Percentiles rank a stretch among this genome's conserved stretches.
Conservation (phyloP, 2,329 filamentous ascomycete species). For the Alternaria gaisen region DNA sequence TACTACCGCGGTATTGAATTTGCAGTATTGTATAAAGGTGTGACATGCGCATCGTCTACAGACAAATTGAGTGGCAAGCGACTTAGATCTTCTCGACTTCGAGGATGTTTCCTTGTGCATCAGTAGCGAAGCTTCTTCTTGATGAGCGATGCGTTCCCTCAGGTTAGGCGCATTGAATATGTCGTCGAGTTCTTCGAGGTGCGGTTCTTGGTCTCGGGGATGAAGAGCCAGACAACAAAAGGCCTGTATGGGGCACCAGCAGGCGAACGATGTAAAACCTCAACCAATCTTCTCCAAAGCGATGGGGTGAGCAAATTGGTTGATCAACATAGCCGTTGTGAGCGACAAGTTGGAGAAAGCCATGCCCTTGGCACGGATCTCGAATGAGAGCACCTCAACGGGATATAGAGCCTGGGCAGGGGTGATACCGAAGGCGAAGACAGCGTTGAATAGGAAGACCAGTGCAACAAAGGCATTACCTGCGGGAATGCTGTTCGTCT, state of each 20-base stretch:
- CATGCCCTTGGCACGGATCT: slow-evolving; percentile 48
- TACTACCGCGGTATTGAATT: not conserved
- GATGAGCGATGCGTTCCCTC: slow-evolving; percentile 31
- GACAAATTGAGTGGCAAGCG: not conserved
- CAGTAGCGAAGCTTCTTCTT: slow-evolving; percentile 38
- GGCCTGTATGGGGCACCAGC: slow-evolving; percentile 32
- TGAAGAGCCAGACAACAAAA: slow-evolving; percentile 31
- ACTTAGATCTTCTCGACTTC: slow-evolving; percentile 36
- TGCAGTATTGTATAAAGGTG: not conserved
- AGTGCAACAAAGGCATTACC: slow-evolving; percentile 43
- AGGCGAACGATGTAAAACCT: slow-evolving; percentile 36
- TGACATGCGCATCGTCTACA: not conserved
- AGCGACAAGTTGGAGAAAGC: slow-evolving; percentile 34
- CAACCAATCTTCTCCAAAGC: slow-evolving; percentile 34
- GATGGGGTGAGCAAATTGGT: slow-evolving; percentile 44
- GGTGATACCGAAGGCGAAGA: slow-evolving; percentile 47
- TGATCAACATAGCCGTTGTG: slow-evolving; percentile 35
- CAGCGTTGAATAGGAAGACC: slow-evolving; percentile 47
- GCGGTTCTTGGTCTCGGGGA: slow-evolving; percentile 40
- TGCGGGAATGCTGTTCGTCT: slow-evolving; percentile 21
- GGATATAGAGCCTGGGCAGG: slow-evolving; percentile 47
- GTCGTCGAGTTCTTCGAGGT: slow-evolving; percentile 41
- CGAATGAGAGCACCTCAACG: slow-evolving; percentile 48
- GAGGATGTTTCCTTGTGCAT: slow-evolving; percentile 29
- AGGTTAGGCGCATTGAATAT: slow-evolving; percentile 35